Base-by-base conservation (phyloP, 179 eudicot species). In the Nepenthes alata region DNA sequence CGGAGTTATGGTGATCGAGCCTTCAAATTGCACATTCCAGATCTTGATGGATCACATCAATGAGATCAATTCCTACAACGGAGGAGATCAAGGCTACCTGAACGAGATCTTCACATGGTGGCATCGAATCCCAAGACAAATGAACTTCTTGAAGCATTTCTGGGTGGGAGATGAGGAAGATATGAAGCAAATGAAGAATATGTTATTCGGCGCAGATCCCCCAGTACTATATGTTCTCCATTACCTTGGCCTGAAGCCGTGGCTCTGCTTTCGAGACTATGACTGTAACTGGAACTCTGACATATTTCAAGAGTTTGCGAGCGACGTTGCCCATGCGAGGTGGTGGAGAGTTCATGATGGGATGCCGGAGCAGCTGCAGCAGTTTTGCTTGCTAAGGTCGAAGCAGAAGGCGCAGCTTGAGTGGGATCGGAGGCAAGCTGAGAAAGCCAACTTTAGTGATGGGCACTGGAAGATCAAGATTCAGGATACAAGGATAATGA, bases 331-430 rank as follows among this genome's bases (percentile, higher is more conserved):
- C 0, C 96, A 93, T 15, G 59, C 51, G 53, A 75, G 61, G 68
- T 93, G 98, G 98, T 93, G 98, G 98, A 78, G 60, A 71, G 91
- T 93, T 50, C 97, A 93, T 12, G 98, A 93, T 25, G 68, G 75
- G 34, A 89, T 93, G 98, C 85, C 93, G 0, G 83, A 75, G 61
- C 66, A 65, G 38, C 66, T 93, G 61, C 88, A 83, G 63, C 71
- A 82, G 67, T 80, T 80, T 35, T 93, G 98, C 53, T 14, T 83
- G 70, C 48, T 90, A 73, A 61, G 54, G 36, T 53, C 95, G 1
- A 82, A 61, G 58, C 90, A 90, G 61, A 93, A 93, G 75, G 97
- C 97, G 1, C 90, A 83, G 66, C 66, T 93, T 61, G 87, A 86
- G 70, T 87, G 84, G 88, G 97, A 93, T 38, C 25, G 98, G 39